A percentile compares a stretch with the other conserved stretches of the same genome.
Conservation (phyloP, 2,329 filamentous ascomycete genomes). For the Phoma sp. region DNA sequence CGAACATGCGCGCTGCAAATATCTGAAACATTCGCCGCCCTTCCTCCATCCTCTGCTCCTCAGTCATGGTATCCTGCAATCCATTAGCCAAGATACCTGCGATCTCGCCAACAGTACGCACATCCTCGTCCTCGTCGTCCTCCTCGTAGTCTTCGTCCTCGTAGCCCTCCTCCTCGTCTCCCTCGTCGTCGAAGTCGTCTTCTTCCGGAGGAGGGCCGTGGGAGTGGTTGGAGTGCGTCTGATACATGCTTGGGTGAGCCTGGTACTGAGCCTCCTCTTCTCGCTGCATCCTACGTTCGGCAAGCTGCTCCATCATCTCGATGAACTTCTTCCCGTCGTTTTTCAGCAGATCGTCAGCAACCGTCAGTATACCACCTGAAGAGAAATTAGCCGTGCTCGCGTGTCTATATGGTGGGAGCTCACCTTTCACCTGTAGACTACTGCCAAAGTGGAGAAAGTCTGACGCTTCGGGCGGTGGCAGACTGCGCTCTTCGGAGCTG, state of each 20-base stretch:
- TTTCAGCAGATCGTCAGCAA: slow-evolving; percentile 96
- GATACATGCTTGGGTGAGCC: slow-evolving; percentile 63
- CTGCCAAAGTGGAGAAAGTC: slow-evolving; percentile 99
- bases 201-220: slow-evolving; percentile 72
- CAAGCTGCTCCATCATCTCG: slow-evolving; percentile 99
- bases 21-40: slow-evolving; percentile 99
- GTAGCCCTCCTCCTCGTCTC: slow-evolving; percentile 66
- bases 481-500: slow-evolving; percentile 69
- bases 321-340: slow-evolving; percentile 99
- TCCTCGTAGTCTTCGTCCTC: slow-evolving; percentile 66
- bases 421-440: slow-evolving; percentile 91
- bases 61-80: slow-evolving; percentile 88
- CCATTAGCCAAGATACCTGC: slow-evolving; percentile 33
- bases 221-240: slow-evolving; percentile 65
- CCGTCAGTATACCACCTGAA: slow-evolving; percentile 93
- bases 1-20: slow-evolving; percentile 98
- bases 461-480: slow-evolving; percentile 71
- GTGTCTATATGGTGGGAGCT: neutral
- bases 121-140: slow-evolving; percentile 46
- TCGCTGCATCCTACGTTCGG: slow-evolving; percentile 94
- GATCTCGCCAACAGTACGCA: slow-evolving; percentile 30
- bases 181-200: slow-evolving; percentile 78
- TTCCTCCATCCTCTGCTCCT: slow-evolving; percentile 99
- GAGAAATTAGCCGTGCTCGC: neutral
- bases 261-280: slow-evolving; percentile 84